Percentiles rank a stretch among this genome's conserved stretches.
These are phyloP conservation scores for Eleusine coracana DNA, from an alignment of 176 grass and related monocot species.

Conservation along the genomic window DNA sequence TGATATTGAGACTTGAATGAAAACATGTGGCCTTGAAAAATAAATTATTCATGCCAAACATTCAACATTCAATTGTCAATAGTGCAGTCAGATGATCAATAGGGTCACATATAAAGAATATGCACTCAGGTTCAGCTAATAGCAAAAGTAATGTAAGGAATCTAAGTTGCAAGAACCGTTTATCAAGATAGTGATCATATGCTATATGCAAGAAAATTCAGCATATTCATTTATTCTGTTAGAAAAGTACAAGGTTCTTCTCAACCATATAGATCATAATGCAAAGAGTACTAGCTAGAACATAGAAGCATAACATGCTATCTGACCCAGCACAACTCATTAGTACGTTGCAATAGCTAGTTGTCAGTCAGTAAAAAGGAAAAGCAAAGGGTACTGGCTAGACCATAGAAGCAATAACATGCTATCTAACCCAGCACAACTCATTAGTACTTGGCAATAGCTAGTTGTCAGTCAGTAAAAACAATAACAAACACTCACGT, in stretches of 20 bases:
- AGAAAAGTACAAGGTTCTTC: not conserved
- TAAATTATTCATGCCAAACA: not conserved
- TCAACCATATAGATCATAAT: not conserved
- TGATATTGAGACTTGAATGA: not conserved
- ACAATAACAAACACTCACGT: constrained; percentile 47
- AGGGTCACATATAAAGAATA: not conserved
- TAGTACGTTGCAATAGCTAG: not conserved
- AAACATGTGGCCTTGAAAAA: not conserved
- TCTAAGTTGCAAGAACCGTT: not conserved
- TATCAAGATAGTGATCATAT: not conserved
- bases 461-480: not conserved
- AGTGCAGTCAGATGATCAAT: not conserved
- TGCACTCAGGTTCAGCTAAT: not conserved
- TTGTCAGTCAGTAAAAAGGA: not conserved
- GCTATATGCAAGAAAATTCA: not conserved
- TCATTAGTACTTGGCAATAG: constrained; percentile 6
- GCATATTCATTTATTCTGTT: not conserved
- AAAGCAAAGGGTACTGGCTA: not conserved
- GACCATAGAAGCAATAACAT: not conserved
- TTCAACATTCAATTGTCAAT: not conserved
- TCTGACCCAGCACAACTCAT: not conserved
- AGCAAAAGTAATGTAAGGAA: not conserved
- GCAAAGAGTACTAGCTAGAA: not conserved
- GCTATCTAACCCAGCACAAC: not conserved
- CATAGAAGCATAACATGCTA: not conserved